Conservation (phyloP, 2,329 filamentous ascomycete genomes). For the Ceratocystiopsis minuta region DNA sequence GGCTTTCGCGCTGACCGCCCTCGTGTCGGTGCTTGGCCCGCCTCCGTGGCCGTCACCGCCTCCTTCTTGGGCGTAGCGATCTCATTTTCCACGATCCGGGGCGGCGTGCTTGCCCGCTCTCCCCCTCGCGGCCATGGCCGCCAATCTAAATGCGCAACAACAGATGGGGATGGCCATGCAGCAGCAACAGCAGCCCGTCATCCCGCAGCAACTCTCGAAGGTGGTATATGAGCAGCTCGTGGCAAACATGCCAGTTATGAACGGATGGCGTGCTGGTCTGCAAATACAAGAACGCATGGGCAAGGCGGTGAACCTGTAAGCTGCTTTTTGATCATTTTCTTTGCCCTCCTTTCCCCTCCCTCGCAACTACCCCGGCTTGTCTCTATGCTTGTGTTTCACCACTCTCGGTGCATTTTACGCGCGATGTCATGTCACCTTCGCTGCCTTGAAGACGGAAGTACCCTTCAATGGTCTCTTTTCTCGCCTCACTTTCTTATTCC, state of each 20-base stretch:
- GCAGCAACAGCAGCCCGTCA: conserved; percentile 21
- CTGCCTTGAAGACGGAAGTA: not conserved
- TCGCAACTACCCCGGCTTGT: not conserved
- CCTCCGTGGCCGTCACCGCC: too few species aligned
- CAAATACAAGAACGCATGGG: conserved; percentile 22
- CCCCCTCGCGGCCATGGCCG: conserved; percentile 34
- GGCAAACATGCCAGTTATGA: conserved; percentile 14
- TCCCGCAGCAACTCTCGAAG: conserved; percentile 17
- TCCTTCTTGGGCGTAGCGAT: too few species aligned
- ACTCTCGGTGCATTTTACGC: too few species aligned
- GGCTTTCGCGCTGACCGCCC: too few species aligned
- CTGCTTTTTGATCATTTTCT: conserved; percentile 2
- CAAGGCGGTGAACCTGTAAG: conserved; percentile 26
- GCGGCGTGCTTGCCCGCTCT: not conserved
- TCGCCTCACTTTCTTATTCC: too few species aligned
- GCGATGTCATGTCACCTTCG: too few species aligned
- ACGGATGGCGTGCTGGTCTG: conserved; percentile 23
- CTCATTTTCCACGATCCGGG: not conserved
- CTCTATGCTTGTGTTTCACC: not conserved
- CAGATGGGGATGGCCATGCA: conserved; percentile 32
- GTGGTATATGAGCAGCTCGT: conserved; percentile 15
- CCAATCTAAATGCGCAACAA: conserved; percentile 28
- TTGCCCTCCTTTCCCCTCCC: not conserved
- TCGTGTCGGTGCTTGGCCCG: too few species aligned
- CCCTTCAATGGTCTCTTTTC: not conserved